Percentiles rank a stretch among this genome's conserved stretches.
Conservation (phyloP, 2,329 filamentous ascomycete species). For the Monosporascus sp. region DNA sequence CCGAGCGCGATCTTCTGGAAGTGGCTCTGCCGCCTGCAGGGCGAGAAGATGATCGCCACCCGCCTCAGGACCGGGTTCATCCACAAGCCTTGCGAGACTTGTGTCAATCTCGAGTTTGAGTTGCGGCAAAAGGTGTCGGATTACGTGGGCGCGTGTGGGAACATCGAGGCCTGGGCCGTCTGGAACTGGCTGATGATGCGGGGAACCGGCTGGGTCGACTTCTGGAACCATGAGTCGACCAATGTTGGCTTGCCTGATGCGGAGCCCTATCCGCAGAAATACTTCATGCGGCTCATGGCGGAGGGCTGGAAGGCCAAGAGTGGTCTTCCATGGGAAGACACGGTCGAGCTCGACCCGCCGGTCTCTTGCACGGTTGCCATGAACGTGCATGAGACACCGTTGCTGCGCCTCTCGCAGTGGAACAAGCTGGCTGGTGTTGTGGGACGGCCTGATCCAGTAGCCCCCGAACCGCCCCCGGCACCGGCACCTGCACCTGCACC, state of each 20-base stretch:
- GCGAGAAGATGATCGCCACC: slow-evolving; percentile 1
- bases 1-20: slow-evolving; percentile 12
- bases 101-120: slow-evolving; percentile 11
- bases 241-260: slow-evolving; percentile 7
- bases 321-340: slow-evolving; percentile 10
- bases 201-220: slow-evolving; percentile 4
- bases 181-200: slow-evolving; percentile 14
- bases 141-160: slow-evolving; percentile 2
- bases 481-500: neutral
- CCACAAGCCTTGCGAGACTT: slow-evolving; percentile 12
- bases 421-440: neutral
- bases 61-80: slow-evolving; percentile 13
- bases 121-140: slow-evolving; percentile 8
- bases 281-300: slow-evolving; percentile 11
- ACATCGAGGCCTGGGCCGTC: slow-evolving; percentile 11
- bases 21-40: slow-evolving; percentile 2
- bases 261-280: neutral
- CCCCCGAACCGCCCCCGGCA: neutral
- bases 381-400: slow-evolving; percentile 2
- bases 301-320: slow-evolving; percentile 11
- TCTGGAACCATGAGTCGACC: slow-evolving; percentile 9
- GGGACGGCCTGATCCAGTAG: neutral
- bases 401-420: slow-evolving; percentile 10
- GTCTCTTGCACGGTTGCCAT: neutral
- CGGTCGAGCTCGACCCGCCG: slow-evolving; percentile 1